Conservation (phyloP, 2,329 filamentous ascomycete genomes). For the Clonostachys solani region DNA sequence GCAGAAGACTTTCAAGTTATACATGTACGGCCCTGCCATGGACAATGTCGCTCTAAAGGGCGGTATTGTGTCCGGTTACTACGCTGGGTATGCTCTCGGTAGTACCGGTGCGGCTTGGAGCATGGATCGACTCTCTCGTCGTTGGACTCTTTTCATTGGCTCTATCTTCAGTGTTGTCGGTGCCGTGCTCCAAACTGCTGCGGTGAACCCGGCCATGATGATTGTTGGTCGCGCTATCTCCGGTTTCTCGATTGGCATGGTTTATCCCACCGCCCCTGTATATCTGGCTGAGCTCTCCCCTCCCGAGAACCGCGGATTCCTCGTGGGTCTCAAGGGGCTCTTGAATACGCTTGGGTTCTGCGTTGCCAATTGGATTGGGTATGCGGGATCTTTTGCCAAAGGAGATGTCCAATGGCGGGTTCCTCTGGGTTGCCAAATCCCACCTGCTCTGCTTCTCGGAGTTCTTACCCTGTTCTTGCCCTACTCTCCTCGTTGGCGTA, state of each 20-base stretch:
- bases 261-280: constrained; percentile 13
- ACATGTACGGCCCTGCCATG: constrained; percentile 6
- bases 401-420: constrained; percentile 25
- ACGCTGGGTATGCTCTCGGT: constrained; percentile 5
- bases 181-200: constrained; percentile 16
- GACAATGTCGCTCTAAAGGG: neutral
- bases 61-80: constrained; percentile 7
- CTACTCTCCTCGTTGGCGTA: constrained; percentile 17
- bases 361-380: constrained; percentile 32
- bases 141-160: constrained; percentile 1
- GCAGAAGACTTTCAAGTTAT: constrained; percentile 5
- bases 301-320: constrained; percentile 15
- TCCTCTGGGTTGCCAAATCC: constrained; percentile 22
- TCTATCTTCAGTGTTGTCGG: constrained; percentile 9
- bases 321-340: constrained; percentile 22
- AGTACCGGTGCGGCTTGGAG: constrained; percentile 4
- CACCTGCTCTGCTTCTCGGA: constrained; percentile 11
- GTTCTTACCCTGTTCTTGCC: constrained; percentile 13
- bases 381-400: constrained; percentile 21
- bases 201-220: constrained; percentile 15
- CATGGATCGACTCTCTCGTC: constrained; percentile 5
- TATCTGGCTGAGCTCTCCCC: constrained; percentile 18
- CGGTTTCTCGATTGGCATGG: constrained; percentile 14
- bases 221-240: constrained; percentile 16
- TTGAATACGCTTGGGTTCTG: constrained; percentile 29